A percentile compares a stretch with the other conserved stretches of the same genome.
phyloP scores from a whole-genome alignment of 306 rosid species.

The Vigna nakashimae region DNA sequence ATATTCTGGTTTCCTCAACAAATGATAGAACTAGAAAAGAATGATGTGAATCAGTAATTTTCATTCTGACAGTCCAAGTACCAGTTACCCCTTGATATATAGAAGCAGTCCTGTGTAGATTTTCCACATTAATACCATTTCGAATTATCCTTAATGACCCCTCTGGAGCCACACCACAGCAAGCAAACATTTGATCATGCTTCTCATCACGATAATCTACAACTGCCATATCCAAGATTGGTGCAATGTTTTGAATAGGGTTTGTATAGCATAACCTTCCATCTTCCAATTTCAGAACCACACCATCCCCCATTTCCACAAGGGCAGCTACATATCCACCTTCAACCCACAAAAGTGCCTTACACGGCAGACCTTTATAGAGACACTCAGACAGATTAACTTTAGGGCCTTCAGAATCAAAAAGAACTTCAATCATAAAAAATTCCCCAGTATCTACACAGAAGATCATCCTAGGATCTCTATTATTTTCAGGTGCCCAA shows the following conservation, averaged over 20 bases:
- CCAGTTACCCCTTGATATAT: constrained; percentile 90
- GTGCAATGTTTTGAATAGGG: constrained; percentile 88
- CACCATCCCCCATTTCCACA: constrained; percentile 93
- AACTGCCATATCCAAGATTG: constrained; percentile 84
- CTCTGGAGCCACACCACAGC: constrained; percentile 93
- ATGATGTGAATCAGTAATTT: constrained; percentile 71
- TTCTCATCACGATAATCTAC: constrained; percentile 88
- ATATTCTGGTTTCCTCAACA: constrained; percentile 94
- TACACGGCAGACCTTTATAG: constrained; percentile 79
- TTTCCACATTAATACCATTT: constrained; percentile 87
- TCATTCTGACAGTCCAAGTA: constrained; percentile 88
- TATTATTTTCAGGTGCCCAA: constrained; percentile 79
- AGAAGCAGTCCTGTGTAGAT: constrained; percentile 76
- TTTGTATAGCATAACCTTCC: constrained; percentile 68
- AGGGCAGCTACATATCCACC: constrained; percentile 86
- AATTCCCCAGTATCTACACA: constrained; percentile 84
- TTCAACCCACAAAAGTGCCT: constrained; percentile 86
- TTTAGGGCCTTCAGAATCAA: constrained; percentile 66
- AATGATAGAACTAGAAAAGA: constrained; percentile 90
- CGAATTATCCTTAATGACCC: constrained; percentile 90
- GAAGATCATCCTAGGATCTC: constrained; percentile 72
- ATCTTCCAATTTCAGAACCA: constrained; percentile 81
- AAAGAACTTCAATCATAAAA: constrained; percentile 76
- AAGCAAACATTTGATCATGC: constrained; percentile 91
- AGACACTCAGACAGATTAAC: constrained; percentile 84